Conservation (phyloP, 139 green algal species). For the Pseudopediastrum boryanum region DNA sequence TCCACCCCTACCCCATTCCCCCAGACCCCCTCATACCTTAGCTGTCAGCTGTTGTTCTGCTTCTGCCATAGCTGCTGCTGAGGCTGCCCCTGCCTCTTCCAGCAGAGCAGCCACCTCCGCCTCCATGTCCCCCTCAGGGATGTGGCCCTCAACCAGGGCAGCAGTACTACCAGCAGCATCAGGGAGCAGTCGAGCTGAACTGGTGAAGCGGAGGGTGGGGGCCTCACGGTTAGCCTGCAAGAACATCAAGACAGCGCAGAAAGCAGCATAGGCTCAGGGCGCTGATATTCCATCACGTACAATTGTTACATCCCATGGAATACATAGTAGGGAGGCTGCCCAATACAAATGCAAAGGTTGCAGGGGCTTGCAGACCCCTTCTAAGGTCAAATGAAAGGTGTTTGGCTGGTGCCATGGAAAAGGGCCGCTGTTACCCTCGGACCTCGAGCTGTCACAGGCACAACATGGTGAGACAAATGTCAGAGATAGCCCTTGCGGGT, state of each 20-base stretch:
- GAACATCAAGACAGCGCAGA: background rate
- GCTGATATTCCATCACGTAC: background rate
- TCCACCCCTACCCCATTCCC: no score
- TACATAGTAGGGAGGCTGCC: background rate
- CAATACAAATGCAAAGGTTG: background rate
- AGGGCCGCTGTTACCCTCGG: background rate
- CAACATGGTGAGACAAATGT: no score
- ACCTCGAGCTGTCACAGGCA: no score
- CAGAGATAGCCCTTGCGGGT: no score
- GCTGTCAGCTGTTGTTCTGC: conserved; percentile 73
- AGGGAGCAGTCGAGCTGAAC: conserved; percentile 46
- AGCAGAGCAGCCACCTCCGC: conserved; percentile 87
- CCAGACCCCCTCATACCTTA: no score
- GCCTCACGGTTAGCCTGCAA: conserved; percentile 88
- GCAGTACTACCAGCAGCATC: conserved; percentile 29
- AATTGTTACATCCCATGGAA: background rate
- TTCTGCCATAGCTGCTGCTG: conserved; percentile 63
- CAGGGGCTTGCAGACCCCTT: no score
- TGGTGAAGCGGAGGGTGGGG: conserved; percentile 81
- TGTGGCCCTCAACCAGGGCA: conserved; percentile 26
- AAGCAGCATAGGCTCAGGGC: background rate
- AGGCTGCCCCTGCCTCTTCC: conserved; percentile 59
- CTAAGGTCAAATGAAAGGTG: no score
- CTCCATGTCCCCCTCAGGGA: conserved; percentile 70
- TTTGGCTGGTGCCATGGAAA: background rate